A percentile compares a stretch with the other conserved stretches of the same genome.
Conservation (phyloP, 768 basidiomycete species). For the Lentinus brumalis region DNA sequence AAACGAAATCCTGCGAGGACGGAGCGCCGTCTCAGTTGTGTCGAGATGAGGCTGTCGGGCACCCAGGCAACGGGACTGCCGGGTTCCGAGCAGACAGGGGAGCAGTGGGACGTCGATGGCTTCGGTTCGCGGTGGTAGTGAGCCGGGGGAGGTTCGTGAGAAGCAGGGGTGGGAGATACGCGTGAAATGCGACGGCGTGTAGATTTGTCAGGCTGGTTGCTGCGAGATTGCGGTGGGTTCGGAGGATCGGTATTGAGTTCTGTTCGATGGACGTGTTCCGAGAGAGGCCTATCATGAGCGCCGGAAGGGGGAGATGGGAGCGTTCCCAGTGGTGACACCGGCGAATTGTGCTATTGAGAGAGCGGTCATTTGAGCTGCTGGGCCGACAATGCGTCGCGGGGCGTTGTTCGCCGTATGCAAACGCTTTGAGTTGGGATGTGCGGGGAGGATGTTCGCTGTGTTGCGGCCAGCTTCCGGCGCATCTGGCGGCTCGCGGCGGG, state of each 20-base stretch:
- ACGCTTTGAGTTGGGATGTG: background rate
- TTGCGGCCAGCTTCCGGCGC: background rate
- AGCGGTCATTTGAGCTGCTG: slow-evolving; percentile 10
- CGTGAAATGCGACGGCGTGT: slow-evolving; percentile 18
- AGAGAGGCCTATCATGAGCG: slow-evolving; percentile 16
- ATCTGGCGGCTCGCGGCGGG: background rate
- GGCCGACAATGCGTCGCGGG: slow-evolving; percentile 12
- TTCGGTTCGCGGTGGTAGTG: slow-evolving; percentile 7
- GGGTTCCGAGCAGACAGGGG: too few species aligned
- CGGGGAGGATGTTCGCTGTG: background rate
- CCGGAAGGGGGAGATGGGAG: slow-evolving; percentile 8
- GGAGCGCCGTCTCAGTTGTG: background rate
- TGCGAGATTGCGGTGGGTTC: background rate
- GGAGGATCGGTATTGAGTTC: slow-evolving; percentile 11
- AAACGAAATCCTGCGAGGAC: background rate
- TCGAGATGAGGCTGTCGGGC: background rate
- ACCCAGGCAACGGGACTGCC: background rate
- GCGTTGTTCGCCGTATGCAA: background rate
- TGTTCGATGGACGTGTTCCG: slow-evolving; percentile 5
- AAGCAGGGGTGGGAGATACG: slow-evolving; percentile 2
- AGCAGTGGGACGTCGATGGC: background rate
- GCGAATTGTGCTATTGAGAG: slow-evolving; percentile 11
- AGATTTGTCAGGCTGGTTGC: slow-evolving; percentile 3
- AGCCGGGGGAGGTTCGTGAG: slow-evolving; percentile 10
- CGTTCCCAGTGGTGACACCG: slow-evolving; percentile 21